Evolutionary conservation across 306 rosid species (phyloP), one percentile per base, ranked within the genome.

Genomic region (Prinsepia uniflora): DNA sequence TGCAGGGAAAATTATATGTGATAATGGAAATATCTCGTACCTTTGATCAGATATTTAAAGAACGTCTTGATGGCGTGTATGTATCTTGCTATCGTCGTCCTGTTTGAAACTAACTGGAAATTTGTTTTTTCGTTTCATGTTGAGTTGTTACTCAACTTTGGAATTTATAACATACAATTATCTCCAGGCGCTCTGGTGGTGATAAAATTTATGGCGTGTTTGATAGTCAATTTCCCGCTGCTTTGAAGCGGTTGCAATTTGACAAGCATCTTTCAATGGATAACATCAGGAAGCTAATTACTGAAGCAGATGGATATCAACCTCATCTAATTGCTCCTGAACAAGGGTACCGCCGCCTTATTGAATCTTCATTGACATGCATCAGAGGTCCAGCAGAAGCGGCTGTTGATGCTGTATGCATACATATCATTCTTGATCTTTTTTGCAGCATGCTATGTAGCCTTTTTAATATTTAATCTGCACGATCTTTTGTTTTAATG

Each of bases 291-390:
- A 82, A 75, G 81, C 67, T 79, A 67, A 79, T 79, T 68, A 75
- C 83, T 15, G 86, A 82, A 76, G 86, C 86, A 49, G 83, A 82
- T 76, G 86, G 86, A 41, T 82, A 82, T 57, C 86, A 82, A 19
- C 86, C 86, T 67, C 86, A 82, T 75, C 69, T 82, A 57, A 79
- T 82, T 75, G 83, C 86, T 52, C 86, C 86, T 50, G 86, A 82
- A 45, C 83, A 79, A 75, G 86, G 86, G 13, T 82, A 82, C 60
- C 86, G 86, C 5, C 83, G 83, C 57, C 86, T 82, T 48, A 75
- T 82, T 49, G 86, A 82, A 75, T 72, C 74, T 63, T 62, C 83
- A 24, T n/a, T 82, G 72, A 42, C 68, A 34, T 71, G 67, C 76
- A 75, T 82, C 39, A 82, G 80, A 72, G 83, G 83, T 56, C 86